These are phyloP conservation scores for Phanerodontia chrysosporium DNA, from an alignment of 768 basidiomycete species.

Conservation along the genomic window DNA sequence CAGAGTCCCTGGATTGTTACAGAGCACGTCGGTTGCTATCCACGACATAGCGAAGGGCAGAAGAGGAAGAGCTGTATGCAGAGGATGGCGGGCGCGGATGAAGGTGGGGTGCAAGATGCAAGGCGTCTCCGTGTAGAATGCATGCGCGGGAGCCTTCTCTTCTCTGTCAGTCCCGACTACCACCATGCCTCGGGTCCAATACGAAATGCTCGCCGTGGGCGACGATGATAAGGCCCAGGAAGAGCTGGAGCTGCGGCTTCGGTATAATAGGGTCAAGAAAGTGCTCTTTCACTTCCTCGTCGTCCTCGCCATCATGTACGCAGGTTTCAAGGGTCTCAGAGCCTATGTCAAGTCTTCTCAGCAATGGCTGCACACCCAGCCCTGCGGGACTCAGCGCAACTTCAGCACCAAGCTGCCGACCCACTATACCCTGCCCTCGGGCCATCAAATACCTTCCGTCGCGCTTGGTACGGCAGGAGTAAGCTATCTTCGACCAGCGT, in stretches of 20 bases:
- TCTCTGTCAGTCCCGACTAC: neutral
- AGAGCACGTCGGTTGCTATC: too few species aligned
- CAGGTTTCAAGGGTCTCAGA: constrained; percentile 15
- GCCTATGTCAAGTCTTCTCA: constrained; percentile 11
- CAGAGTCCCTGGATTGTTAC: too few species aligned
- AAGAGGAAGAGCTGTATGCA: too few species aligned
- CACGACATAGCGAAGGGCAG: too few species aligned
- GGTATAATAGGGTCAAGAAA: constrained; percentile 18
- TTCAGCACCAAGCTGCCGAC: constrained; percentile 31
- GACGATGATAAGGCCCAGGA: constrained; percentile 5
- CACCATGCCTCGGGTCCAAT: constrained; percentile 3
- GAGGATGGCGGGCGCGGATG: too few species aligned
- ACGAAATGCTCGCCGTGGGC: constrained; percentile 4
- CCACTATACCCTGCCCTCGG: constrained; percentile 59
- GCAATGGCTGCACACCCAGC: constrained; percentile 1
- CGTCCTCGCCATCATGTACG: constrained; percentile 21
- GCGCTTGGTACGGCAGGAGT: constrained; percentile 46
- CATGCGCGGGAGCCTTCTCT: neutral
- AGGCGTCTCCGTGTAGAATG: neutral
- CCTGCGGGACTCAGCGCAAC: neutral
- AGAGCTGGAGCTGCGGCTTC: neutral
- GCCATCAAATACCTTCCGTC: constrained; percentile 63
- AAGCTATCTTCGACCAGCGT: neutral
- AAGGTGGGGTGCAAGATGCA: neutral
- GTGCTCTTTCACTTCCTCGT: constrained; percentile 21